Percentiles rank a stretch among this genome's conserved stretches.
Conservation (phyloP, 441 rosid species). For the Melastoma candidum region DNA sequence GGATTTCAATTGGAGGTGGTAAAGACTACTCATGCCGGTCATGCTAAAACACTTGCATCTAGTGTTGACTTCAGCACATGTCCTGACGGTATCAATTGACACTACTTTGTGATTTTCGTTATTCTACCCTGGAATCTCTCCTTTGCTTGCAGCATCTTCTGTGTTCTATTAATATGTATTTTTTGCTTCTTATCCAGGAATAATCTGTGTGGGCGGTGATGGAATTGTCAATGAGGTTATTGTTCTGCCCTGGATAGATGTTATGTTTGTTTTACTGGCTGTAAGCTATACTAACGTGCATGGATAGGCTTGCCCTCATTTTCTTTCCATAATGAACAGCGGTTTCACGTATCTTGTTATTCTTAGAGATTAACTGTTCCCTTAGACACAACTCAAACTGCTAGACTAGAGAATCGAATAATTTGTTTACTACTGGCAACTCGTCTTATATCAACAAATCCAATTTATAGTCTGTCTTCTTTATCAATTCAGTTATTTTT, state of each 20-base stretch:
- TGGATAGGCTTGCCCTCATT: too few species aligned
- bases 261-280: too few species aligned
- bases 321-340: too few species aligned
- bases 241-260: conserved; percentile 1
- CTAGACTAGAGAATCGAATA: too few species aligned
- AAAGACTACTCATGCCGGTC: conserved; percentile 86
- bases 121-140: conserved; percentile 4
- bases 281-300: too few species aligned
- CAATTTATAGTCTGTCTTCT: too few species aligned
- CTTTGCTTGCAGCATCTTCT: conserved; percentile 7
- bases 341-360: too few species aligned
- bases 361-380: too few species aligned
- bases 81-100: conserved; percentile 60
- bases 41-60: conserved; percentile 78
- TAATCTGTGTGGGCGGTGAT: conserved; percentile 94
- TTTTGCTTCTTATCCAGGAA: conserved; percentile 42
- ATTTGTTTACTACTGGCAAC: too few species aligned
- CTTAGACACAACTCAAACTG: too few species aligned
- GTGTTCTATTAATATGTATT: background rate
- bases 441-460: too few species aligned
- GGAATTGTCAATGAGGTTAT: conserved; percentile 96
- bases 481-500: too few species aligned
- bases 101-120: conserved; percentile 11
- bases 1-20: conserved; percentile 93
- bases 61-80: conserved; percentile 78